These are phyloP conservation scores for Sorghum bicolor DNA, from an alignment of 176 grass and related monocot genomes.

Conservation along the genomic window Sorghum_bicolor_NCBIv3 NC_012870.2:1972001-1972500, in stretches of 20 bases:
- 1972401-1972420: neutral
- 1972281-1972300: slow-evolving; percentile 77
- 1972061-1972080: slow-evolving; percentile 75
- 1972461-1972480: neutral
- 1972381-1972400: slow-evolving; percentile 34
- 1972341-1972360: slow-evolving; percentile 61
- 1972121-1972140: neutral
- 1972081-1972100: slow-evolving; percentile 49
- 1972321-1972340: slow-evolving; percentile 49
- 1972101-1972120: neutral
- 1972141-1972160: neutral
- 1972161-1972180: neutral
- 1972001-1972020: slow-evolving; percentile 65
- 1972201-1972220: slow-evolving; percentile 80
- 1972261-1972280: slow-evolving; percentile 63
- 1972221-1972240: slow-evolving; percentile 82
- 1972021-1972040: slow-evolving; percentile 52
- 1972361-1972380: slow-evolving; percentile 80
- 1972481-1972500: neutral
- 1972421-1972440: neutral
- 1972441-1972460: neutral
- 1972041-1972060: slow-evolving; percentile 83
- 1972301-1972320: slow-evolving; percentile 33
- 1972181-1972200: slow-evolving; percentile 27
- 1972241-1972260: slow-evolving; percentile 77